phyloP scores from a whole-genome alignment of 164 flowering plant genomes.

The Taxillus chinensis region DNA sequence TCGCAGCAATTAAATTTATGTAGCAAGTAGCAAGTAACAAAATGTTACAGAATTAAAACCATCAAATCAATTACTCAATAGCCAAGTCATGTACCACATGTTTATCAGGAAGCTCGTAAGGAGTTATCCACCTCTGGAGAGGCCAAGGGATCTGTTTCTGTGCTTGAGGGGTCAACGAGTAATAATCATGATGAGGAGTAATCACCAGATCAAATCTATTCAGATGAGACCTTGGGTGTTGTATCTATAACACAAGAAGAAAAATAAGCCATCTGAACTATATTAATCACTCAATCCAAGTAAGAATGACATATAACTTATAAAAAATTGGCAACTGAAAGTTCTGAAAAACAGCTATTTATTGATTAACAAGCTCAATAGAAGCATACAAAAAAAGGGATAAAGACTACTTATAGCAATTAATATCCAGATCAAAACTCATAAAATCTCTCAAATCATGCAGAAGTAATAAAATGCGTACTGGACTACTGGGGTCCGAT shows the following conservation, averaged over 20 bases:
- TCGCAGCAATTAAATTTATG: not conserved
- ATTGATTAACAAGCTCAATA: too few species aligned
- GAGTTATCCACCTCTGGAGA: constrained; percentile 80
- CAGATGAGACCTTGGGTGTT: constrained; percentile 78
- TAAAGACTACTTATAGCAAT: too few species aligned
- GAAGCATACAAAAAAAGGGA: too few species aligned
- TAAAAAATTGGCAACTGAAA: too few species aligned
- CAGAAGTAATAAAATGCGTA: too few species aligned
- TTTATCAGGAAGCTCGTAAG: constrained; percentile 69
- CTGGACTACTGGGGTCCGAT: too few species aligned
- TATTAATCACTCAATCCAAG: too few species aligned
- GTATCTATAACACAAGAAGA: constrained; percentile 39
- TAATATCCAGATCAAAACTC: too few species aligned
- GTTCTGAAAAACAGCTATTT: too few species aligned
- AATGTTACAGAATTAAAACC: not conserved
- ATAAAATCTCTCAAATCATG: too few species aligned
- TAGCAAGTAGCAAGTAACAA: not conserved
- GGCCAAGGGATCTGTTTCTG: constrained; percentile 72
- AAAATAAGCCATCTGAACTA: not conserved
- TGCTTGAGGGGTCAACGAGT: constrained; percentile 77
- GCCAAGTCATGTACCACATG: constrained; percentile 53
- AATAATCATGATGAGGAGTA: constrained; percentile 84
- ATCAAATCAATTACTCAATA: constrained; percentile 1
- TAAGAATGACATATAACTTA: too few species aligned
- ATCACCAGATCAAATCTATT: constrained; percentile 92